Base-by-base conservation (phyloP, 352 stramenopile genomes). In the Phytophthora podocarpi region DNA sequence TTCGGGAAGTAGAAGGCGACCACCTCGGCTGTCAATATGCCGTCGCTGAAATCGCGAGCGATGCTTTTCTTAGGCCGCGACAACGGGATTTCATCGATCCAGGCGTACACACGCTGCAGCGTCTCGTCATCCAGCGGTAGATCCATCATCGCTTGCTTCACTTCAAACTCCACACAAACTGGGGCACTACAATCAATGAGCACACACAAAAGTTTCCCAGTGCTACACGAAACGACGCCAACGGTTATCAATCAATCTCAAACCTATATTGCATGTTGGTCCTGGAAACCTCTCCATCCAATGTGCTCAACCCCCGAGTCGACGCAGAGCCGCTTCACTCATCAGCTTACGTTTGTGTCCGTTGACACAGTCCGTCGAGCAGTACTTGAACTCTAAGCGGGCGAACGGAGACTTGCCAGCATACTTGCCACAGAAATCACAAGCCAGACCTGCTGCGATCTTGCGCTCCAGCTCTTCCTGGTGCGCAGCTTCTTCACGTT, bases 41-140 rank as follows among this genome's bases (percentile, higher is more conserved):
- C 95, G 72, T 98, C 96, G 61, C 91, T 98, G 64, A 98, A 98
- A 79, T 98, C 96, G 13, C 96, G 76, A 34, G 91, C 70, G 52
- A 98, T 98, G 70, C 97, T 98, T 57, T 93, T 91, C 84, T 98
- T 98, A 2, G 95, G 93, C 8, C 96, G 76, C 20, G 88, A 97
- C 11, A 99, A 72, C 42, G 94, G 91, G 57, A 98, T 97, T 59
- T 97, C 89, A 45, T 98, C 95, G 53, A 99, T 94, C 96, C 96
- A 98, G 24, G 89, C 87, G 64, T 98, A 98, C 54, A 98, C 67
- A 28, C 90, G 87, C 73, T 97, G 91, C 43, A 98, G 70, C 28
- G 92, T 93, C 37, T 97, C 92, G 65, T 98, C 91, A 57, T 95
- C 85, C 21, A 94, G 75, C 32, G 76, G 72, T 27, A 83, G 49